Conservation (phyloP, 2,329 filamentous ascomycete species). For the Fusarium sp. region DNA sequence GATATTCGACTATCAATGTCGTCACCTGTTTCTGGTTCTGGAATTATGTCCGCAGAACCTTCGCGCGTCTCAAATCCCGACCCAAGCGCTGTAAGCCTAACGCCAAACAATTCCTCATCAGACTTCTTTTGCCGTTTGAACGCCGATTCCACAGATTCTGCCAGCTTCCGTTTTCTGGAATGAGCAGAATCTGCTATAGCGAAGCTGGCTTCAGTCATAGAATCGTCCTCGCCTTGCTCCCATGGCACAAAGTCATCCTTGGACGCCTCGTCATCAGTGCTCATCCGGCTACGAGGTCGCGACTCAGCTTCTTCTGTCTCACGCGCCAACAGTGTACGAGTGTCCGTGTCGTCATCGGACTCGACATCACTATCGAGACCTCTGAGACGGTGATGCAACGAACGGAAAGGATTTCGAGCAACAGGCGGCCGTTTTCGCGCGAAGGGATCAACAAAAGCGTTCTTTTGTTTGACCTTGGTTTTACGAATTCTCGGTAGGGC, state of each 20-base stretch:
- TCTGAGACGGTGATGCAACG: conserved; percentile 78
- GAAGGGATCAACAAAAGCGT: conserved; percentile 73
- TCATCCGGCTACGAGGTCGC: conserved; percentile 78
- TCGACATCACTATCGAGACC: conserved; percentile 76
- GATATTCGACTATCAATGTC: conserved; percentile 53
- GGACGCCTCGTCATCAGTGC: conserved; percentile 65
- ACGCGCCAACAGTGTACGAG: conserved; percentile 64
- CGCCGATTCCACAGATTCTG: conserved; percentile 70
- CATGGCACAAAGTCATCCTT: conserved; percentile 60
- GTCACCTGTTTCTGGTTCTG: conserved; percentile 57
- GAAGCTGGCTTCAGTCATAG: conserved; percentile 78
- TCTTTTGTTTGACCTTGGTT: conserved; percentile 66
- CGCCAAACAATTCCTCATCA: conserved; percentile 80
- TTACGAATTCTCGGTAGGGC: conserved; percentile 81
- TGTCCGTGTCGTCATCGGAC: conserved; percentile 82
- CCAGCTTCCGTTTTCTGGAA: conserved; percentile 78
- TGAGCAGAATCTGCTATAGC: conserved; percentile 65
- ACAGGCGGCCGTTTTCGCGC: conserved; percentile 69
- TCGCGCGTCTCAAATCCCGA: conserved; percentile 57
- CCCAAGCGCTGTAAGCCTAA: conserved; percentile 65
- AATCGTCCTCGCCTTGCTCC: conserved; percentile 67
- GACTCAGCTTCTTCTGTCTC: conserved; percentile 91
- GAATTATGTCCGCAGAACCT: conserved; percentile 60
- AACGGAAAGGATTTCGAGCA: conserved; percentile 72
- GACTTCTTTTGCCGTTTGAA: conserved; percentile 83